phyloP scores from a whole-genome alignment of 441 rosid species.

The Populus hybrid region DNA sequence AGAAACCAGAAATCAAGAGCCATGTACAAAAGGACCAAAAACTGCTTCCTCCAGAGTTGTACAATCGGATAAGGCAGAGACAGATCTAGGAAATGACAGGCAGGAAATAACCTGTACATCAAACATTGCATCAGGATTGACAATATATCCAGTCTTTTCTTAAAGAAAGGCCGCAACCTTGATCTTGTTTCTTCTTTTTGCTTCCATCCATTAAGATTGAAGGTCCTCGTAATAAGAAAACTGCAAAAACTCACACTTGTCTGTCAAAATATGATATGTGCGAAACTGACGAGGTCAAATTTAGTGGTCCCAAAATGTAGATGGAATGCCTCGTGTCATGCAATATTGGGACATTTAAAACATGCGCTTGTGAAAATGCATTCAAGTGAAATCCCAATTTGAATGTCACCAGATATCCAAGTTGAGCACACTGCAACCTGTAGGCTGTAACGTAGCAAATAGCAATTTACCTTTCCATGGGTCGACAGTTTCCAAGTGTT shows the following conservation, averaged over 20 bases:
- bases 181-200: constrained; percentile 41
- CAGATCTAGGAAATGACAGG: not conserved
- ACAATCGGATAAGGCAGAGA: not conserved
- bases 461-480: constrained; percentile 27
- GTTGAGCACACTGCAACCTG: not conserved
- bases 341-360: no score
- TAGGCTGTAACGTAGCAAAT: not conserved
- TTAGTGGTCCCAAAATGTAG: no score
- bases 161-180: constrained; percentile 36
- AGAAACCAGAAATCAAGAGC: not conserved
- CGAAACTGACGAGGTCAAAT: not conserved
- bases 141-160: constrained; percentile 37
- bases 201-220: constrained; percentile 35
- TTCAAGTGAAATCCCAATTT: no score
- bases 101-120: constrained; percentile 35
- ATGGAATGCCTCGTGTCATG: no score
- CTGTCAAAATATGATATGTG: not conserved
- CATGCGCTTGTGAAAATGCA: no score
- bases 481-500: constrained; percentile 31
- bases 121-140: constrained; percentile 47
- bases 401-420: not conserved
- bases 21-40: not conserved
- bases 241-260: constrained; percentile 26
- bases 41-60: not conserved
- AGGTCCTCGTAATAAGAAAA: constrained; percentile 35